Base-by-base conservation (phyloP, 108 stramenopile genomes). In the Asterionellopsis glacialis region DNA sequence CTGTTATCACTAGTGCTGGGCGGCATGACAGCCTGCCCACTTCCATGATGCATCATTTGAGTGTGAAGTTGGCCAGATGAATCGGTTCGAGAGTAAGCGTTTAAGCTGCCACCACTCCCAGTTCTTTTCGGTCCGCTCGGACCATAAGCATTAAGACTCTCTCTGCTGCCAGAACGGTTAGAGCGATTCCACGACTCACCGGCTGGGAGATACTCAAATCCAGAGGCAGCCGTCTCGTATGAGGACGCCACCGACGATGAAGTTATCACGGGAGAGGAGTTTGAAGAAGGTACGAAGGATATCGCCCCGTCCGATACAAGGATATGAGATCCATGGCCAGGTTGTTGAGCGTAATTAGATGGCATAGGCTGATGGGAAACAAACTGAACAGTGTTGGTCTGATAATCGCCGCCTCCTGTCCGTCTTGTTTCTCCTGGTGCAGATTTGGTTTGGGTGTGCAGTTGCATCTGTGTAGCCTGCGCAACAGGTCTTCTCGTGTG, bases 171-270 rank as follows among this genome's bases (percentile, higher is more conserved):
- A 50, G 42, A 23, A 5, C 33, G 33, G 43, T 56, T 63, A 11
- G 66, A 39, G 52, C 70, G 54, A 61, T 45, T 64, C 79, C 79
- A 80, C 0, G 69, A 45, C 11, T 58, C 50, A n/a, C 66, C 69
- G 28, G 47, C 54, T 19, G 43, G 55, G 9, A 48, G 16, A 21
- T 45, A 22, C 15, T 82, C 76, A 26, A 71, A 51, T 18, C 57
- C 65, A 12, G 75, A 74, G 9, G 23, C 22, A 39, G 74, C 71
- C 39, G 81, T 79, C 18, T 84, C 83, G 59, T 69, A 84, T 11
- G 72, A 74, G 0, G 79, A 80, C 3, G 83, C 79, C 33, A 84
- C 67, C 21, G 75, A 74, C 6, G 79, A 79, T n/a, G 79, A 61
- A 0, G 83, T 72, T 21, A 48, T 48, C 16, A 16, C 21, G 16